Evolutionary conservation across 2,329 filamentous ascomycete genomes (phyloP), one percentile per base, ranked within the genome.

Genomic region (Xylaria sp.): DNA sequence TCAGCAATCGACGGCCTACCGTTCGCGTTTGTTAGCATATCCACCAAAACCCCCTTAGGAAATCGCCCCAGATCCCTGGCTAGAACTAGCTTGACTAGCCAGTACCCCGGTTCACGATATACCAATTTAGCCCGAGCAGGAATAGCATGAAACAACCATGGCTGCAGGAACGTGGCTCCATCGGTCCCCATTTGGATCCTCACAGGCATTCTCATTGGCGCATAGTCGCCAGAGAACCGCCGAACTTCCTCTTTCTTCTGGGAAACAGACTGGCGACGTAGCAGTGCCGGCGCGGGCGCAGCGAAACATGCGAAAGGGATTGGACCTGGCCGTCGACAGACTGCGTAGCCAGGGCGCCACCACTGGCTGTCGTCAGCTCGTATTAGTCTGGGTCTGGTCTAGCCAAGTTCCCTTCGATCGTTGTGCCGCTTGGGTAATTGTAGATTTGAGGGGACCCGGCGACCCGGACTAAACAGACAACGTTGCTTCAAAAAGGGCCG

Each of bases 181-280:
- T 56, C 48, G 56, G 39, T n/a, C 63, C 63, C 50, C 63, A 64
- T 41, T 45, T 30, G 20, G 43, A 52, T 18, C 36, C 32, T 50
- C 15, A 1, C 13, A 15, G 23, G 15, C 43, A 50, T 25, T 25
- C 36, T 63, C 36, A 69, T 69, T 67, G 67, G 67, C 43, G 57
- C 60, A 23, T 65, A 50, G 20, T 52, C 57, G 60, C 55, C 60
- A 34, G 60, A 66, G 56, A 70, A 68, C 59, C 68, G 66, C 68
- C 68, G 63, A 70, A 46, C 68, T 70, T 66, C 68, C 66, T 61
- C 65, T 70, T 70, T 65, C 53, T 52, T 52, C 52, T 55, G 36
- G 25, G 25, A 41, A 36, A 43, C 36, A 6, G 23, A 52, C 30
- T 34, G 63, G 7, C 13, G 50, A 55, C 39, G 56, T 56, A 56